A percentile compares a stretch with the other conserved stretches of the same genome.
phyloP scores from a whole-genome alignment of 352 stramenopile genomes.

The Pythium phragmitis region DNA sequence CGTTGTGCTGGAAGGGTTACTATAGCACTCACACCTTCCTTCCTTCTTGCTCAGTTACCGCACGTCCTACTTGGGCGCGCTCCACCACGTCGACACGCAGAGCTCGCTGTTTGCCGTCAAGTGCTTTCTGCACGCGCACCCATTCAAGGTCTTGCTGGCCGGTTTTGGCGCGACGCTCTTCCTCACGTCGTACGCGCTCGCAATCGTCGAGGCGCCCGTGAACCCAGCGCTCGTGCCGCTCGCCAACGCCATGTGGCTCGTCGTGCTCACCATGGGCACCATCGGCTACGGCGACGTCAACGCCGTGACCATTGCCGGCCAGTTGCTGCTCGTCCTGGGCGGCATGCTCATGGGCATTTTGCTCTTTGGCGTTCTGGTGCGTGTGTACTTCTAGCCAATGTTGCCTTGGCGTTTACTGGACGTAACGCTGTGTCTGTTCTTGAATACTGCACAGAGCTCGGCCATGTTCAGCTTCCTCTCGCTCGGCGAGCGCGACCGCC shows the following conservation, averaged over 20 bases:
- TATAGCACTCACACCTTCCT: background rate
- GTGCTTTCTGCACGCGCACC: conserved; percentile 68
- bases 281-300: conserved; percentile 73
- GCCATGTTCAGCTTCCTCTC: conserved; percentile 60
- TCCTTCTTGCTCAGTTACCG: conserved; percentile 44
- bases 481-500: conserved; percentile 54
- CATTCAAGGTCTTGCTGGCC: conserved; percentile 57
- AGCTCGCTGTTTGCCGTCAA: conserved; percentile 82
- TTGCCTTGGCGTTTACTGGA: background rate
- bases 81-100: conserved; percentile 77
- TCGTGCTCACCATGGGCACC: conserved; percentile 73
- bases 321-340: conserved; percentile 59
- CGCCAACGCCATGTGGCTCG: conserved; percentile 64
- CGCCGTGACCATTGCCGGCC: conserved; percentile 49
- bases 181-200: conserved; percentile 58
- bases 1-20: background rate
- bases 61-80: conserved; percentile 66
- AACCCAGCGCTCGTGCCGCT: conserved; percentile 63
- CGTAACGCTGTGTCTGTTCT: background rate
- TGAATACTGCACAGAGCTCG: conserved; percentile 38
- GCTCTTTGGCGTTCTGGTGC: conserved; percentile 63
- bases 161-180: conserved; percentile 43
- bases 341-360: conserved; percentile 73
- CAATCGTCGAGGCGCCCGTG: conserved; percentile 64
- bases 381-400: background rate